phyloP scores from a whole-genome alignment of 305 asterid species.

The Ajuga reptans region DNA sequence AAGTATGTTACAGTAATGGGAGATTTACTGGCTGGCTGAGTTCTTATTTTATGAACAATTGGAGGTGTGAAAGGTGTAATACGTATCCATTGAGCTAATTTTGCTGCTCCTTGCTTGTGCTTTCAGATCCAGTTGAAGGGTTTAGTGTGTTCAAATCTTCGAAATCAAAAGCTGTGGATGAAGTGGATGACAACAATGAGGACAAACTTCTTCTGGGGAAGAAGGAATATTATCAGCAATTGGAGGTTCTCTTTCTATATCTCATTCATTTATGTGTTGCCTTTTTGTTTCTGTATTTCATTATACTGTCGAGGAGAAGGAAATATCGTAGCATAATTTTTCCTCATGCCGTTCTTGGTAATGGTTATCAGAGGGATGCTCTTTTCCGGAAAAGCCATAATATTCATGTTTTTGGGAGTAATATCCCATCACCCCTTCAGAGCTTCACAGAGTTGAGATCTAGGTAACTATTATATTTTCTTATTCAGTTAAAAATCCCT shows the following conservation, averaged over 20 bases:
- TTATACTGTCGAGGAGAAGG: background rate
- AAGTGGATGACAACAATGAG: conserved; percentile 32
- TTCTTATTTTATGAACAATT: background rate
- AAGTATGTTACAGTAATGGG: background rate
- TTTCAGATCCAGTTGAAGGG: conserved; percentile 51
- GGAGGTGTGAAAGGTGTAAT: background rate
- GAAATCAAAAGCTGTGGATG: conserved; percentile 34
- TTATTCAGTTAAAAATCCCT: background rate
- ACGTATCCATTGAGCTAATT: conserved; percentile 5
- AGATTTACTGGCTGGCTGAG: background rate
- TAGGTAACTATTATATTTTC: conserved; percentile 37
- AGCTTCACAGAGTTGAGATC: conserved; percentile 53
- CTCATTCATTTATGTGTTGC: conserved; percentile 10
- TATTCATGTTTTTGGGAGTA: conserved; percentile 85
- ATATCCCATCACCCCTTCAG: conserved; percentile 73
- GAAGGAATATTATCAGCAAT: conserved; percentile 66
- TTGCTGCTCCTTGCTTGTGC: conserved; percentile 11
- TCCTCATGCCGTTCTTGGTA: conserved; percentile 7
- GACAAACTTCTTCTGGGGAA: conserved; percentile 42
- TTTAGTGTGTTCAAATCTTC: conserved; percentile 57
- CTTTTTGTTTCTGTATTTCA: background rate
- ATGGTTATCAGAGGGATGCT: conserved; percentile 55
- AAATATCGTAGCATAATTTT: background rate
- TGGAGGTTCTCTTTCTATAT: conserved; percentile 49
- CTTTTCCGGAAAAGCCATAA: conserved; percentile 64